Base-by-base conservation (phyloP, 768 basidiomycete genomes). In the Amanita phalloides region DNA sequence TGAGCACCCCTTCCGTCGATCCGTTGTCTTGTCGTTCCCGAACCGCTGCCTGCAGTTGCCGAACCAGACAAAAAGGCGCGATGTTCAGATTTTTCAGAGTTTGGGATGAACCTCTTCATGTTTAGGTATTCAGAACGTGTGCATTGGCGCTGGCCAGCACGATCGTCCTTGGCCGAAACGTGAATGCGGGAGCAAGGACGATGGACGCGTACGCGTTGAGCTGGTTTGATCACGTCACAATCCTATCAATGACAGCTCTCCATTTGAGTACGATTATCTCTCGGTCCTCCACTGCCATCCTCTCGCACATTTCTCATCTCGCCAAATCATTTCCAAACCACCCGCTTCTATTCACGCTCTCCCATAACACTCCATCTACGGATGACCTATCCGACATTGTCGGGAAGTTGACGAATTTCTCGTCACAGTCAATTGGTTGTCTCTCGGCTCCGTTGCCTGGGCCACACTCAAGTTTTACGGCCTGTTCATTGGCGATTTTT, bases 401-500 rank as follows among this genome's bases (percentile, higher is more conserved):
- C 33, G 59, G 66, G 3, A 56, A 60, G 6, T 60, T 82, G 6
- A 71, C 67, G 2, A 62, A 65, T 3, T 68, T 76, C 54, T 68
- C 69, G 13, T 56, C 61, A 54, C 51, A 66, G 5, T 71, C 76
- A 23, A 61, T 84, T 14, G 86, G 86, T 3, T 87, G 85, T 58
- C 72, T 88, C 41, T 76, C 81, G 9, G 75, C 77, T 1, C 74
- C 77, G 1, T 56, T 77, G 11, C 67, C 69, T n/a, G 58, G 56
- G 32, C 28, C 62, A 43, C 17, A 53, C 35, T 47, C 58, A n/a
- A 37, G 26, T 47, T 52, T 64, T 20, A 62, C 79, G 28, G 67
- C 75, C 1, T 86, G 84, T 58, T 79, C 82, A 21, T 59, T 86
- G 6, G 82, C 79, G 0, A 59, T 76, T 3, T 77, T 84, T 48